Base-by-base conservation (phyloP, 129 eudicot genomes). In the Kitagawia praeruptora region DNA sequence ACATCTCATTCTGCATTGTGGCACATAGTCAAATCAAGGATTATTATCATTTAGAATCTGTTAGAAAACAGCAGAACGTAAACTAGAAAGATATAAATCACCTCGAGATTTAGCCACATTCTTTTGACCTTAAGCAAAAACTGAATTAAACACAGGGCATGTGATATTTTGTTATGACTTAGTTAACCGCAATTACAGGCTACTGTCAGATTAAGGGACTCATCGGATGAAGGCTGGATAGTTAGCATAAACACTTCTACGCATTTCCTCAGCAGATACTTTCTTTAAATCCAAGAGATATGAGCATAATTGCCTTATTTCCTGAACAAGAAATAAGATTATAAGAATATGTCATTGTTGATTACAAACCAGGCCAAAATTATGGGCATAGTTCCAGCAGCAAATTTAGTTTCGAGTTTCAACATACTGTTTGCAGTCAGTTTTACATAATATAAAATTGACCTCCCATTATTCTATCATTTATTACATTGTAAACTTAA, bases 181-280 rank as follows among this genome's bases (percentile, higher is more conserved):
- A 28, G 3, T 63, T 11, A 13, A 67, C 19, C 14, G 41, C 14
- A 67, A 13, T 31, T 31, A 28, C 8, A 31, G 12, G 41, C 14
- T 67, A 19, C 1, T n/a, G 18, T 37, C 14, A 45, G 66, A 18
- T 25, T n/a, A 47, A 66, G 77, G 75, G 10, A 86, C 99, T 77
- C 80, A 96, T 98, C 98, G 95, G 76, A 96, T 96, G 79, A 96
- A 96, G 18, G 99, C 96, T 74, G 98, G 84, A 85, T 96, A 96
- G 78, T 96, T 96, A 77, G 99, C 99, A 77, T 90, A 96, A 76
- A 96, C 99, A 88, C 99, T 96, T 84, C 97, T 86, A 42, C 99
- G 93, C 99, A 96, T 96, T 90, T 96, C 99, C 83, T 96, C 99
- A 56, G 99, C 99, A 76, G 99, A 96, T 75, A 96, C 97, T 85